Conservation (phyloP, 108 stramenopile genomes). For the Licmophora abbreviata region DNA sequence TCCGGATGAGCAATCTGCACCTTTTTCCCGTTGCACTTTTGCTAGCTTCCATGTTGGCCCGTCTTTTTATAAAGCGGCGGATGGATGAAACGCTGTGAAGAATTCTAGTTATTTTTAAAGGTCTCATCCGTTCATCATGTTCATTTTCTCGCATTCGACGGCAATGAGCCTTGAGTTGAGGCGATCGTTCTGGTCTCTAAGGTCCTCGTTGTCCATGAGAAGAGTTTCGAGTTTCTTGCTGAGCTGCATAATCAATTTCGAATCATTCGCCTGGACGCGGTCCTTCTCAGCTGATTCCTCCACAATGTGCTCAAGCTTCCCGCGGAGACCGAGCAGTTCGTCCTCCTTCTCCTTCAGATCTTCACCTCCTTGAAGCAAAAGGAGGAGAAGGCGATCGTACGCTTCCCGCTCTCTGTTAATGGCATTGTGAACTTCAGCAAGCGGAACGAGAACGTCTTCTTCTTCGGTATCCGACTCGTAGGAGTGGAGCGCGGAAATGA, state of each 20-base stretch:
- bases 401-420: conserved; percentile 78
- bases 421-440: conserved; percentile 72
- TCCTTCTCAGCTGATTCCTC: conserved; percentile 73
- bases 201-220: conserved; percentile 88
- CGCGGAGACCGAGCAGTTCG: conserved; percentile 59
- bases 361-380: conserved; percentile 69
- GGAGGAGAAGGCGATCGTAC: conserved; percentile 79
- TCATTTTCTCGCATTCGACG: conserved; percentile 79
- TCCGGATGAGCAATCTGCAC: no score
- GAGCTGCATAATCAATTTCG: conserved; percentile 87
- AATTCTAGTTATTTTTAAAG: no score
- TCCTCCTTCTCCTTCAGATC: conserved; percentile 90
- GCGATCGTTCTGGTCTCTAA: conserved; percentile 83
- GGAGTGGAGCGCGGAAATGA: conserved; percentile 64
- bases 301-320: conserved; percentile 54
- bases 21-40: no score
- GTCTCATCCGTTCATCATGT: conserved; percentile 6
- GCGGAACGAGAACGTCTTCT: conserved; percentile 74
- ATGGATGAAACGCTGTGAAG: no score
- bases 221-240: conserved; percentile 89
- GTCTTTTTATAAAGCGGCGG: no score
- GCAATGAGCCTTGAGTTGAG: conserved; percentile 73
- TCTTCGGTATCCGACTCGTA: conserved; percentile 27
- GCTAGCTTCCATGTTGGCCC: no score
- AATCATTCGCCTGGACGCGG: conserved; percentile 85